A percentile compares a stretch with the other conserved stretches of the same genome.
Conservation (phyloP, 345 rosid species). For the Citrus mangshanensis region DNA sequence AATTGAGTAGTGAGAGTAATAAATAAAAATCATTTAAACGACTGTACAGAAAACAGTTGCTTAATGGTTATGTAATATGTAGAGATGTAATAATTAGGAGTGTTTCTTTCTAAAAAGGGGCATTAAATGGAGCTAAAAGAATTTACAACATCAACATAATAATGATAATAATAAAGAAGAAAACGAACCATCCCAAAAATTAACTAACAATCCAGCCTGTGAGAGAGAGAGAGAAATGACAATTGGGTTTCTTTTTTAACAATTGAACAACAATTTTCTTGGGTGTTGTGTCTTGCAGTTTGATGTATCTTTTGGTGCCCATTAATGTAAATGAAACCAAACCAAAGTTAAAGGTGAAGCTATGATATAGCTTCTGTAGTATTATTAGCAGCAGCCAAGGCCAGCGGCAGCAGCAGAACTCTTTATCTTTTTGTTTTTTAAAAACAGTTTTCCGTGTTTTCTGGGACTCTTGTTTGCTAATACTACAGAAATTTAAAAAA, state of each 20-base stretch:
- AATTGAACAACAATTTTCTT: neutral
- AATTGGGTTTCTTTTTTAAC: no score
- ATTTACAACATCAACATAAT: neutral
- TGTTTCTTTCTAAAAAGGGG: constrained; percentile 1
- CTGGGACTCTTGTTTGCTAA: neutral
- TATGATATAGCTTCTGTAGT: neutral
- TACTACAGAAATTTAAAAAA: neutral
- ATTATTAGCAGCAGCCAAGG: neutral
- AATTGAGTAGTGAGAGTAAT: neutral
- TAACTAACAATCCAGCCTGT: neutral
- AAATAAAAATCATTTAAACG: neutral
- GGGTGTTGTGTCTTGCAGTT: constrained; percentile 20
- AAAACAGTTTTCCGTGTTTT: constrained; percentile 10
- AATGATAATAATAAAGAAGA: constrained; percentile 4
- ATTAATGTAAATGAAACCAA: constrained; percentile 9
- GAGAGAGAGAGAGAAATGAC: no score
- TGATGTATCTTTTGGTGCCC: constrained; percentile 1
- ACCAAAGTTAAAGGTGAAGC: neutral
- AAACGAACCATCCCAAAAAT: constrained; percentile 4
- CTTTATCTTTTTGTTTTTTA: no score
- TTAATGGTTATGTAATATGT: neutral
- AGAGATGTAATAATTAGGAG: constrained; percentile 7
- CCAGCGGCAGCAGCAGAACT: neutral
- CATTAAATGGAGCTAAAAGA: constrained; percentile 19
- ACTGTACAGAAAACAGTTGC: neutral